A percentile compares a stretch with the other conserved stretches of the same genome.
Conservation (phyloP, 2,329 filamentous ascomycete species). For the Lachnellula willkommii region DNA sequence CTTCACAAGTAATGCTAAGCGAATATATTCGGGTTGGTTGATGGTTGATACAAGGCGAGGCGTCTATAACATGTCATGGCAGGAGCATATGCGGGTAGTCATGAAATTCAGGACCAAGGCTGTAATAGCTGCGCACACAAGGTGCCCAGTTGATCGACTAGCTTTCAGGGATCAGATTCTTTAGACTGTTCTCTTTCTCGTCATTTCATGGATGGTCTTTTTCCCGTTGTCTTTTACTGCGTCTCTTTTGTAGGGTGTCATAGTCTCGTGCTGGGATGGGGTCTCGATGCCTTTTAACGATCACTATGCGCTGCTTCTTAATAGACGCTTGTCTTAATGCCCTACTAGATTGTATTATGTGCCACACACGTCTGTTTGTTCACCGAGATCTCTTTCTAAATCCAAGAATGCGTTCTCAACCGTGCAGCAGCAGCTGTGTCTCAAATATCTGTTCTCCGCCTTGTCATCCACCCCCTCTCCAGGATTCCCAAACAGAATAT, state of each 20-base stretch:
- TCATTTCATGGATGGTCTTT: conserved; percentile 10
- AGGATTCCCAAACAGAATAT: too few relatives aligned
- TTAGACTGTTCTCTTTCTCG: not conserved
- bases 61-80: conserved; percentile 28
- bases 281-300: conserved; percentile 6
- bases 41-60: conserved; percentile 26
- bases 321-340: conserved; percentile 12
- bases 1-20: conserved; percentile 5
- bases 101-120: conserved; percentile 14
- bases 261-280: conserved; percentile 4
- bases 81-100: conserved; percentile 24
- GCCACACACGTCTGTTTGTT: not conserved
- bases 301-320: conserved; percentile 8
- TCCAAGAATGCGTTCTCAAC: not conserved
- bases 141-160: conserved; percentile 2
- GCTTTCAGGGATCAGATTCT: conserved; percentile 5
- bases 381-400: not conserved
- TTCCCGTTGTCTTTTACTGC: conserved; percentile 1
- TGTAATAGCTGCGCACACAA: conserved; percentile 4
- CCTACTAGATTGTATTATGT: conserved; percentile 7
- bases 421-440: not conserved
- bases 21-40: conserved; percentile 26
- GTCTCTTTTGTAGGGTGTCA: conserved; percentile 5
- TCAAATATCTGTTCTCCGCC: not conserved
- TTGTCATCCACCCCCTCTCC: too few relatives aligned